Percentiles rank a stretch among this genome's conserved stretches.
Conservation (phyloP, 2,329 filamentous ascomycete genomes). For the Colletotrichum sp. region DNA sequence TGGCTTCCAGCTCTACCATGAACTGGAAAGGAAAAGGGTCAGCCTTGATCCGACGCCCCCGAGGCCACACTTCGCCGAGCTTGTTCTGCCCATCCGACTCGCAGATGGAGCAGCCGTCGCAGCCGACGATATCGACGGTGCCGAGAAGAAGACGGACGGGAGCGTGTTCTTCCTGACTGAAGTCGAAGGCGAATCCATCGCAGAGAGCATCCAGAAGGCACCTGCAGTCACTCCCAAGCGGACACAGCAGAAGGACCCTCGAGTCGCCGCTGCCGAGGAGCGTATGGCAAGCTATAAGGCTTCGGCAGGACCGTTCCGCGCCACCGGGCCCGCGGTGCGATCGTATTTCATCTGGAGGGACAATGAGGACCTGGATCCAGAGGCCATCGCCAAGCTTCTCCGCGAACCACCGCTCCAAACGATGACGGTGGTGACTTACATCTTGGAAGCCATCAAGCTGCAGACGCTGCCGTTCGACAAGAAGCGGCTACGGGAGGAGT, state of each 20-base stretch:
- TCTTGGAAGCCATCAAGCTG: conserved; percentile 58
- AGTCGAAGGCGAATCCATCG: conserved; percentile 8
- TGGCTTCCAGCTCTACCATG: conserved; percentile 73
- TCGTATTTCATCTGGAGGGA: conserved; percentile 70
- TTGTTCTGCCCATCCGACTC: conserved; percentile 66
- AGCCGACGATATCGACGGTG: conserved; percentile 33
- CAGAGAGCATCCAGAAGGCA: conserved; percentile 13
- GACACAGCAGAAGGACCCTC: conserved; percentile 38
- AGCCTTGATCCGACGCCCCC: conserved; percentile 73
- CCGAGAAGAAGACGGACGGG: conserved; percentile 25
- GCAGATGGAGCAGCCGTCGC: conserved; percentile 44
- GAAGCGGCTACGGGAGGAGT: conserved; percentile 47
- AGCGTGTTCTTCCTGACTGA: conserved; percentile 29
- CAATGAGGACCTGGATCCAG: conserved; percentile 52
- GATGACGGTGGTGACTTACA: conserved; percentile 62
- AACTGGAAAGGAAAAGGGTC: conserved; percentile 72
- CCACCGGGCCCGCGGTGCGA: conserved; percentile 43
- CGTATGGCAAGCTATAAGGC: conserved; percentile 41
- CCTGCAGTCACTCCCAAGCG: conserved; percentile 1
- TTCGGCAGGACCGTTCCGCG: conserved; percentile 27
- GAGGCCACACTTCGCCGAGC: conserved; percentile 71
- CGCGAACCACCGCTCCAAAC: conserved; percentile 64
- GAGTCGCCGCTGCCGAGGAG: conserved; percentile 48
- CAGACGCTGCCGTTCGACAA: conserved; percentile 58
- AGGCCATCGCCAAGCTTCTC: conserved; percentile 58